A percentile compares a stretch with the other conserved stretches of the same genome.
These are phyloP conservation scores for Incumbomyces delicatus DNA, from an alignment of 2,329 filamentous ascomycete species.

Conservation along the genomic window DNA sequence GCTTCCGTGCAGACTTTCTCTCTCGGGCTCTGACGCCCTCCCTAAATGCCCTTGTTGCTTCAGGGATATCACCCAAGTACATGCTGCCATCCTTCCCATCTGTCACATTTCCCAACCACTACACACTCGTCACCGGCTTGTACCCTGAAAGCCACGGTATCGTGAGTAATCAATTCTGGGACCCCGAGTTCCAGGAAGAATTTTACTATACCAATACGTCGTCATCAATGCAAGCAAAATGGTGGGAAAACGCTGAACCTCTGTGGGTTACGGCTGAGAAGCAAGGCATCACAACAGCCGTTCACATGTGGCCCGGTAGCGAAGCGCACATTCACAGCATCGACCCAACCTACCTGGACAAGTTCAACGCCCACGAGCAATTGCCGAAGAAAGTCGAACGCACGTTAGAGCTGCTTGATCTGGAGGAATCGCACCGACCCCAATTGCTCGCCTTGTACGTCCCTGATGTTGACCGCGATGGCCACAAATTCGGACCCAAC, in stretches of 20 bases:
- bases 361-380: conserved; percentile 67
- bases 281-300: conserved; percentile 64
- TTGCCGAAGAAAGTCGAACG: conserved; percentile 67
- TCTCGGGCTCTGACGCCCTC: conserved; percentile 73
- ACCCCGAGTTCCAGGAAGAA: conserved; percentile 62
- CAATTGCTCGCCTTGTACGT: conserved; percentile 93
- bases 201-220: conserved; percentile 78
- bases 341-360: conserved; percentile 72
- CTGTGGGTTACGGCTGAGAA: conserved; percentile 89
- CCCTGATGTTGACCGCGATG: conserved; percentile 78
- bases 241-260: conserved; percentile 97
- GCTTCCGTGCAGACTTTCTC: conserved; percentile 90
- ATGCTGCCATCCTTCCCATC: conserved; percentile 94
- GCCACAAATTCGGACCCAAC: conserved; percentile 84
- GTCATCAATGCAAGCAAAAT: conserved; percentile 71
- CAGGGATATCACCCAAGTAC: conserved; percentile 81
- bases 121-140: conserved; percentile 81
- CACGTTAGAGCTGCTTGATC: conserved; percentile 74
- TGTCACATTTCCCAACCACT: conserved; percentile 95
- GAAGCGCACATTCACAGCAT: conserved; percentile 72
- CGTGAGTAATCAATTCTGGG: conserved; percentile 92
- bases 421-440: conserved; percentile 55
- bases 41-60: conserved; percentile 64
- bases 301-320: conserved; percentile 98
- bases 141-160: conserved; percentile 90